phyloP scores from a whole-genome alignment of 1,139 yeast genomes.

The Pichia sp. region DNA sequence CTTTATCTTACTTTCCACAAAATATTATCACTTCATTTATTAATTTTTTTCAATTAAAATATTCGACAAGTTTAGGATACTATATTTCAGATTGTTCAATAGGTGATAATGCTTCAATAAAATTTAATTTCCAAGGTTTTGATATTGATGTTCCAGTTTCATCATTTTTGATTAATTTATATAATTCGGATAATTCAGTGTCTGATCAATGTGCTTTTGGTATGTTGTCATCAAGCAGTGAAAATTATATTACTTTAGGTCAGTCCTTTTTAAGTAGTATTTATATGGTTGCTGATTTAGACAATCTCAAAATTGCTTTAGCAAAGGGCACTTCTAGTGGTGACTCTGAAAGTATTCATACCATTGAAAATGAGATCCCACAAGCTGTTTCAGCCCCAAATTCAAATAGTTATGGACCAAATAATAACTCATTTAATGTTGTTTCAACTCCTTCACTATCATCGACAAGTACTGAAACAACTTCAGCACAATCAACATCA shows the following conservation, averaged over 20 bases:
- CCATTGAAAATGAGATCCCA: conserved; percentile 8
- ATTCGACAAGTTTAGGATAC: conserved; percentile 28
- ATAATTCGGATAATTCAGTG: conserved; percentile 3
- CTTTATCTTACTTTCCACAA: conserved; percentile 48
- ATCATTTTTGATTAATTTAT: conserved; percentile 29
- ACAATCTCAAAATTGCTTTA: conserved; percentile 53
- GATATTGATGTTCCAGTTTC: conserved; percentile 42
- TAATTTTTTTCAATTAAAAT: conserved; percentile 33
- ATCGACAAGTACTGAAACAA: not conserved
- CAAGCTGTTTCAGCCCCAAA: conserved; percentile 8
- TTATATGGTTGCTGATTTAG: conserved; percentile 73
- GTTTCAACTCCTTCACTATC: conserved; percentile 1
- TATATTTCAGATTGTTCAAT: conserved; percentile 32
- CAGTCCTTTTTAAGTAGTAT: conserved; percentile 69
- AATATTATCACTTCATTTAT: conserved; percentile 37
- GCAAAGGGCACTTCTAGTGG: conserved; percentile 39
- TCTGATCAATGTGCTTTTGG: conserved; percentile 18
- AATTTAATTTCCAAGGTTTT: conserved; percentile 45
- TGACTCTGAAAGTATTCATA: not conserved
- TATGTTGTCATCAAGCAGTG: conserved; percentile 28
- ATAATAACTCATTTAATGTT: conserved; percentile 4
- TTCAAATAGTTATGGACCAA: conserved; percentile 7
- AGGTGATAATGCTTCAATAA: conserved; percentile 31
- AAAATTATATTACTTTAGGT: conserved; percentile 44
- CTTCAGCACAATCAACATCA: not conserved